Conservation (phyloP, 352 stramenopile genomes). For the Aphanomyces invadans region DNA sequence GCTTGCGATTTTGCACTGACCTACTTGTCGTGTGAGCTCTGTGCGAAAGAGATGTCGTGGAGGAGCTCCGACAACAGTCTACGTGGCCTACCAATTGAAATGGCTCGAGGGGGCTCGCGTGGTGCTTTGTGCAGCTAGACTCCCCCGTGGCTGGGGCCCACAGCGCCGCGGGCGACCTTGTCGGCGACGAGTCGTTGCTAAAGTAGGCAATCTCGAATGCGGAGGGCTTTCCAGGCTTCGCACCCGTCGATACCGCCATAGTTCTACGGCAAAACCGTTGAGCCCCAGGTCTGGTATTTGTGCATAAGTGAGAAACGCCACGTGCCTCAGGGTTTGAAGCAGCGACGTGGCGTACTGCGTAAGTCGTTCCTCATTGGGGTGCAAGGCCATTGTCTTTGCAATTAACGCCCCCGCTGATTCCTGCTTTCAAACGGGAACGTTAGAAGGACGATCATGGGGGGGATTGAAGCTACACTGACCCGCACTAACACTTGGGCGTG, state of each 20-base stretch:
- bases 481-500: conserved; percentile 2
- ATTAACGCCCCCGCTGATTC: conserved; percentile 14
- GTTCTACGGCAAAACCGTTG: not conserved
- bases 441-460: not conserved
- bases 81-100: not conserved
- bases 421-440: not conserved
- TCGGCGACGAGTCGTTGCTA: not conserved
- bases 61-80: not conserved
- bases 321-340: not conserved
- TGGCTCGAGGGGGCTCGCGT: not conserved
- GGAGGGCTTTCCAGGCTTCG: not conserved
- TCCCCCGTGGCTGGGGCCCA: not conserved
- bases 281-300: no score
- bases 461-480: not conserved
- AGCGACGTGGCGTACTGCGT: conserved; percentile 1
- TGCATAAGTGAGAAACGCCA: not conserved
- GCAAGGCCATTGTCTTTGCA: conserved; percentile 23
- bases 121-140: not conserved
- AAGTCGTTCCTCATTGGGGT: conserved; percentile 17
- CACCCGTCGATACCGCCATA: not conserved
- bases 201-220: conserved; percentile 14
- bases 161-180: not conserved
- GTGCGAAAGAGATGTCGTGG: not conserved
- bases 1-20: conserved; percentile 4
- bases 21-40: not conserved